These are phyloP conservation scores for Penicillium simplicissimum DNA, from an alignment of 495 filamentous ascomycete genomes.

Conservation along the genomic window DNA sequence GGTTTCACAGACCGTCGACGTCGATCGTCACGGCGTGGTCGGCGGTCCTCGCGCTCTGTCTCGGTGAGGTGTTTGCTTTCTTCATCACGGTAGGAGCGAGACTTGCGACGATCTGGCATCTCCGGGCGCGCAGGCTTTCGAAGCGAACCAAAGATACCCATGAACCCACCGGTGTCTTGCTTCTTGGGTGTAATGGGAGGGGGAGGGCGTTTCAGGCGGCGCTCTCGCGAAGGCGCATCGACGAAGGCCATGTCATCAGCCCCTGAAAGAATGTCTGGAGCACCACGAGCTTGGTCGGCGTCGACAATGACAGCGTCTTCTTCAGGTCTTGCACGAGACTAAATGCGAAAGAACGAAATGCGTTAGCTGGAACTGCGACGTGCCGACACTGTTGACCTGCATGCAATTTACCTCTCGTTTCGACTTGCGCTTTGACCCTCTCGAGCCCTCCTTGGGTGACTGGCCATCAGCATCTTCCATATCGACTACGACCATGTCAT, in stretches of 20 bases:
- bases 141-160: slow-evolving; percentile 50
- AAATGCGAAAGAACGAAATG: not conserved
- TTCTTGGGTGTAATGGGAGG: slow-evolving; percentile 49
- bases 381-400: not conserved
- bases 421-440: slow-evolving; percentile 40
- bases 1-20: slow-evolving; percentile 41
- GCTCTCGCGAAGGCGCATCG: slow-evolving; percentile 70
- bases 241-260: slow-evolving; percentile 72
- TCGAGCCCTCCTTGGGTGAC: slow-evolving; percentile 39
- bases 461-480: slow-evolving; percentile 45
- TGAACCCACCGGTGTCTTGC: slow-evolving; percentile 46
- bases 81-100: slow-evolving; percentile 43
- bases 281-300: slow-evolving; percentile 38
- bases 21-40: slow-evolving; percentile 44
- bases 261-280: slow-evolving; percentile 42
- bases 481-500: slow-evolving; percentile 60
- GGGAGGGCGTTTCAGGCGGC: slow-evolving; percentile 44
- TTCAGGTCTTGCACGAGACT: slow-evolving; percentile 35
- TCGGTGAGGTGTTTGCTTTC: slow-evolving; percentile 38
- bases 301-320: slow-evolving; percentile 52
- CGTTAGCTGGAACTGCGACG: not conserved
- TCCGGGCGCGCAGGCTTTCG: slow-evolving; percentile 42
- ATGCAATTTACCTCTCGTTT: slow-evolving; percentile 36
- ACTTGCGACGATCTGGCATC: slow-evolving; percentile 41
- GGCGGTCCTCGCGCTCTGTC: slow-evolving; percentile 47